Evolutionary conservation across 495 filamentous ascomycete species (phyloP).

Genomic region (Immersiella caudata): DNA sequence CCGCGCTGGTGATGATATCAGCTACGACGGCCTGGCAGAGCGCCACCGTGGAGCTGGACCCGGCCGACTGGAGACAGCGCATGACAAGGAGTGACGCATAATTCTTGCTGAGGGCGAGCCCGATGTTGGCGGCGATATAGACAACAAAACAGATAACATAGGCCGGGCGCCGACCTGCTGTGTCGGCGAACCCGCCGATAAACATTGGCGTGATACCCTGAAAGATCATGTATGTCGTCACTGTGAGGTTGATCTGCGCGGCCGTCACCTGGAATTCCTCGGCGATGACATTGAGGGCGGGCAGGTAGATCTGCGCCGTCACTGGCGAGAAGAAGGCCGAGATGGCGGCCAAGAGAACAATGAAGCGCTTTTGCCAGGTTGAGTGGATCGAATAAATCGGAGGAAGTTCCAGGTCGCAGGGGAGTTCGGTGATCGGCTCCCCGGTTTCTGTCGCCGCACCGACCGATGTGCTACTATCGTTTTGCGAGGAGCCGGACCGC

Average conservation of each 20-base stretch:
- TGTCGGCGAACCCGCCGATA: slow-evolving; percentile 59
- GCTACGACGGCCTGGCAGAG: slow-evolving; percentile 60
- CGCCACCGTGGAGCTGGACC: slow-evolving; percentile 54
- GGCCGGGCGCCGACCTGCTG: slow-evolving; percentile 55
- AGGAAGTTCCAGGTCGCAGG: slow-evolving; percentile 11
- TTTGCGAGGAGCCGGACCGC: background rate
- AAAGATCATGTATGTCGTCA: slow-evolving; percentile 64
- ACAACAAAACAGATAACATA: slow-evolving; percentile 58
- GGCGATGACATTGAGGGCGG: slow-evolving; percentile 61
- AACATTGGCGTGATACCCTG: slow-evolving; percentile 62
- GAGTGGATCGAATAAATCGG: slow-evolving; percentile 59
- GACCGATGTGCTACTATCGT: background rate
- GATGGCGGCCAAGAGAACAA: slow-evolving; percentile 62
- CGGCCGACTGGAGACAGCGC: slow-evolving; percentile 58
- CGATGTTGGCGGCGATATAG: slow-evolving; percentile 61
- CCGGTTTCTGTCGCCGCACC: background rate
- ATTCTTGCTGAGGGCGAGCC: slow-evolving; percentile 51
- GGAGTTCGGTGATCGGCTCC: slow-evolving; percentile 17
- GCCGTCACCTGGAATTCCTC: slow-evolving; percentile 55
- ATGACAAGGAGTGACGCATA: slow-evolving; percentile 57
- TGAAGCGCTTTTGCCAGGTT: slow-evolving; percentile 57
- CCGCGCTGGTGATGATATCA: slow-evolving; percentile 55
- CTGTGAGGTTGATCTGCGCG: slow-evolving; percentile 63
- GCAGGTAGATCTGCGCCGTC: slow-evolving; percentile 72
- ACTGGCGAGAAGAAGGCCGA: slow-evolving; percentile 72